These are phyloP conservation scores for Vitis rupestris DNA, from an alignment of 164 flowering plant species.

Conservation along the genomic window DNA sequence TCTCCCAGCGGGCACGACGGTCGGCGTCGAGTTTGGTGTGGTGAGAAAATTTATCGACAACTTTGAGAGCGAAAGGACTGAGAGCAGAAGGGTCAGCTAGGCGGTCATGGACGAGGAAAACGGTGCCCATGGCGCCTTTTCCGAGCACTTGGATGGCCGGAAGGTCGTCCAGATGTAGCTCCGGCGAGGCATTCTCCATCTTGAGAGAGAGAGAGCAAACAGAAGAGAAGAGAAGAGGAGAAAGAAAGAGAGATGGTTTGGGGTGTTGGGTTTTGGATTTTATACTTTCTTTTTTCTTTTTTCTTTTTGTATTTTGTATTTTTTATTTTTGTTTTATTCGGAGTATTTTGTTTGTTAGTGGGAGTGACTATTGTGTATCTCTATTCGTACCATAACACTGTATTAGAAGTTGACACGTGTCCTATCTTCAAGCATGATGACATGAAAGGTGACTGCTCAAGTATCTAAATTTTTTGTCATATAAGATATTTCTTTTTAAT, in stretches of 20 bases:
- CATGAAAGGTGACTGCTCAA: too few species aligned
- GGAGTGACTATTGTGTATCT: not conserved
- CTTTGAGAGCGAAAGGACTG: conserved; percentile 79
- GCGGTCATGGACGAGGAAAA: conserved; percentile 61
- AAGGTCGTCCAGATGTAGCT: conserved; percentile 49
- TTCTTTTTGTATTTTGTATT: not conserved
- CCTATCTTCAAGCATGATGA: too few species aligned
- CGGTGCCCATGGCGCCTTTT: conserved; percentile 93
- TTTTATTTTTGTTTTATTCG: not conserved
- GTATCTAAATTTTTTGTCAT: too few species aligned
- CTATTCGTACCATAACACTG: not conserved
- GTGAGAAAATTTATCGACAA: conserved; percentile 60
- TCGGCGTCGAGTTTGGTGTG: conserved; percentile 52
- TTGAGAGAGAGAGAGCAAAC: conserved; percentile 6
- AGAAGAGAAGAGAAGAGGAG: not conserved
- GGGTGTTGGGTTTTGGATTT: conserved; percentile 18
- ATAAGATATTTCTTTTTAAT: too few species aligned
- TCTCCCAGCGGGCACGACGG: conserved; percentile 93
- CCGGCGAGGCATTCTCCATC: conserved; percentile 8
- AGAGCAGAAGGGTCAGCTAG: conserved; percentile 33
- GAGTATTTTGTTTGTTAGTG: not conserved
- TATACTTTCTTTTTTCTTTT: conserved; percentile 14
- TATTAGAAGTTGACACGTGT: not conserved
- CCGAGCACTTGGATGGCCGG: conserved; percentile 64
- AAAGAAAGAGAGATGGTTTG: conserved; percentile 14